Conservation (phyloP, 2,329 filamentous ascomycete genomes). For the Plenodomus lindquistii region DNA sequence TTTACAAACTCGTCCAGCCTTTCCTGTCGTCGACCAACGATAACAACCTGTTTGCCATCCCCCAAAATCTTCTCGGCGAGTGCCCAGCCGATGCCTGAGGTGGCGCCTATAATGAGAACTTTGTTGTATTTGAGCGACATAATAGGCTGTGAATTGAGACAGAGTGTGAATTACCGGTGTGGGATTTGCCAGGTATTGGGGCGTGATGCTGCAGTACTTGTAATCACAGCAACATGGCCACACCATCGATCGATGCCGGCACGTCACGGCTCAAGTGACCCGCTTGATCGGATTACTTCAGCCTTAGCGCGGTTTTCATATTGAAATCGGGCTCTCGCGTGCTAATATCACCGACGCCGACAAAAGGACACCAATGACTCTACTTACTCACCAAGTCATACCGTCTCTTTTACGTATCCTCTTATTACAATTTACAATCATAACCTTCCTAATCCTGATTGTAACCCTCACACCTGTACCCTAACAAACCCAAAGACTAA, state of each 20-base stretch:
- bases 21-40: slow-evolving; percentile 56
- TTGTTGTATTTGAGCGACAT: slow-evolving; percentile 57
- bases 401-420: no score
- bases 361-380: no score
- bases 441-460: no score
- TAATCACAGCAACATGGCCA: slow-evolving; percentile 1
- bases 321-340: background rate
- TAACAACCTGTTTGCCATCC: slow-evolving; percentile 53
- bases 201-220: slow-evolving; percentile 3
- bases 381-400: no score
- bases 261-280: background rate
- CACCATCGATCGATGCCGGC: background rate
- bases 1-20: slow-evolving; percentile 55
- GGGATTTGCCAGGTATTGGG: no score
- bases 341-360: background rate
- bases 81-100: slow-evolving; percentile 56
- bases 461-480: no score
- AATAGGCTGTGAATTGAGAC: slow-evolving; percentile 8
- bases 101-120: slow-evolving; percentile 59
- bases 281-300: background rate
- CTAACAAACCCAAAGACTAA: no score
- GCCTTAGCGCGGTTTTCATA: background rate
- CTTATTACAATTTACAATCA: no score
- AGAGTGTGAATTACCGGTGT: background rate
- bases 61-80: slow-evolving; percentile 55